Evolutionary conservation across 2,329 filamentous ascomycete genomes (phyloP), one percentile per base, ranked within the genome.

Genomic region (Fusarium sp.): DNA sequence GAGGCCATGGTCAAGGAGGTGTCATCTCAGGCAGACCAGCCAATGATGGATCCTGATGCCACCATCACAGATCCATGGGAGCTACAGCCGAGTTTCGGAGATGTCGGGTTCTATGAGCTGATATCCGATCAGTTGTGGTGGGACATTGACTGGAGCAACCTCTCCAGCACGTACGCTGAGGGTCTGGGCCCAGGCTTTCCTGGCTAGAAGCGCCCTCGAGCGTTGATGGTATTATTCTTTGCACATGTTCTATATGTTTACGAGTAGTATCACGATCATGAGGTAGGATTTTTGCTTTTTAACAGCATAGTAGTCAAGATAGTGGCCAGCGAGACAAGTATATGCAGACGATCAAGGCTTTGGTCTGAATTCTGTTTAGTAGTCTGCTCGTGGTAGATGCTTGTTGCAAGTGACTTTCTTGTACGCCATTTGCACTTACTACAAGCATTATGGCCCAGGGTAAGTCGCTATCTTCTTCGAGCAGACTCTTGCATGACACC

Each of bases 121-220:
- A 56, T 57, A 36, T 63, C 50, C 7, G 66, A 68, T 22, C 61
- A 65, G 40, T 38, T 68, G 20, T 68, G 66, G 66, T 59, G 63
- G 35, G 66, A 68, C 29, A 63, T 65, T 22, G 66, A 68, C 31
- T 65, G 66, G 62, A 61, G 66, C 38, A 62, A 47, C 40, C 40
- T 62, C 27, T 45, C 59, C 25, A 47, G 33, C 16, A 47, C 35
- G n/a, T 62, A 62, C 45, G 29, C 27, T 6, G 38, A 62, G 29
- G 40, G n/a, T 3, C 20, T 62, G 18, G 56, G 56, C 5, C 27
- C 27, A 14, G 27, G 27, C 10, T 54, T 54, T 31, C 50, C 50
- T 54, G 27, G 47, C 11, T 54, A n/a, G n/a, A n/a, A n/a, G n/a
- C n/a, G n/a, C n/a, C n/a, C n/a, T n/a, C n/a, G n/a, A n/a, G n/a